These are phyloP conservation scores for Xerocomus minutiporus DNA, from an alignment of 1,284 basidiomycete genomes.

Conservation along the genomic window DNA sequence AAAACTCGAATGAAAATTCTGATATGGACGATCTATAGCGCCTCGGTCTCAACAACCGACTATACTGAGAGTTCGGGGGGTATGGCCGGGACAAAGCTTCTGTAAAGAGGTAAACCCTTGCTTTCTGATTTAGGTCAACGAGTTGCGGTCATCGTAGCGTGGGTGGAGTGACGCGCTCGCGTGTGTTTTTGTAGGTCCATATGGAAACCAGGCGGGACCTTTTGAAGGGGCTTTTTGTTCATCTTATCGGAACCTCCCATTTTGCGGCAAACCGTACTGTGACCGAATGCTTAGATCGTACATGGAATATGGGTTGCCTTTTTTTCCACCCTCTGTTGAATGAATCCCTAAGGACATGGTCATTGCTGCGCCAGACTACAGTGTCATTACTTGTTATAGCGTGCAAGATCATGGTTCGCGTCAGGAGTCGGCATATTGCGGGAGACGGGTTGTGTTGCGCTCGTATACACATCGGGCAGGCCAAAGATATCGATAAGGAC, in stretches of 20 bases:
- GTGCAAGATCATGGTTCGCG: neutral
- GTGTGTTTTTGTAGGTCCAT: neutral
- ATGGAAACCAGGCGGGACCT: neutral
- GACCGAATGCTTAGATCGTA: neutral
- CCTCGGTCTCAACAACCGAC: neutral
- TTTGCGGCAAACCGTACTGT: neutral
- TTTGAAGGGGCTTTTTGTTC: neutral
- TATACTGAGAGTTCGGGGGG: neutral
- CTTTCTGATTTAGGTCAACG: neutral
- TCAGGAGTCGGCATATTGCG: no score
- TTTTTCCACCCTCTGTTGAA: neutral
- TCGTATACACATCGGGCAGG: neutral
- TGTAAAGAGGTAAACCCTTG: neutral
- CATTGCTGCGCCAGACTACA: neutral
- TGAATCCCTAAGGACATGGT: neutral
- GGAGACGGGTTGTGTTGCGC: neutral
- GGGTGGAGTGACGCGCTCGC: neutral
- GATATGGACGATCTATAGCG: constrained; percentile 1
- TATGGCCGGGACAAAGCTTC: neutral
- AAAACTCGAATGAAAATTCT: neutral
- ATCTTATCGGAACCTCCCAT: neutral
- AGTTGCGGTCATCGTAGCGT: neutral
- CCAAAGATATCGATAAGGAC: neutral
- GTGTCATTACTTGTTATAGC: no score
- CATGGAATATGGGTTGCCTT: neutral